Conservation (phyloP, 2,329 filamentous ascomycete genomes). For the Nigrospora oryzae region DNA sequence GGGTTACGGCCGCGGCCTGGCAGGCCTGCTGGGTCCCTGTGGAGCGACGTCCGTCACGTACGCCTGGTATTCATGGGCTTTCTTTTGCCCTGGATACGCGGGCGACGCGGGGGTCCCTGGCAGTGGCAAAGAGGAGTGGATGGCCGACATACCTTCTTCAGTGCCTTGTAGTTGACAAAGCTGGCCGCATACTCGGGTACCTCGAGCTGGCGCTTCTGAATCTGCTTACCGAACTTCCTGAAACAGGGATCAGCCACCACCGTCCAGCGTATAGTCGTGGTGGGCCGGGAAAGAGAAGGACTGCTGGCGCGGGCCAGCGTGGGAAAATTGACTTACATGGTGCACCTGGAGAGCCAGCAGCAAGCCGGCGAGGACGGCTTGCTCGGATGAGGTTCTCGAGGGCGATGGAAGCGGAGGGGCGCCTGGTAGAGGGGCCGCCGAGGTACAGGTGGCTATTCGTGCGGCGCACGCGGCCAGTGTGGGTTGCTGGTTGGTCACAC, state of each 20-base stretch:
- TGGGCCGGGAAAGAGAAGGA: background rate
- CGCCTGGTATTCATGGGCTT: background rate
- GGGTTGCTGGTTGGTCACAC: background rate
- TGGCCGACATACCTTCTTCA: conserved; percentile 73
- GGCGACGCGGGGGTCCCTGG: no score
- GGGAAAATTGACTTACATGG: conserved; percentile 23
- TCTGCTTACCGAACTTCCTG: conserved; percentile 99
- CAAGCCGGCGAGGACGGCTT: conserved; percentile 14
- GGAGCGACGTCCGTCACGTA: background rate
- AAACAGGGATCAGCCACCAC: conserved; percentile 3
- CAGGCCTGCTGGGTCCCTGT: background rate
- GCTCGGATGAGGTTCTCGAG: conserved; percentile 7
- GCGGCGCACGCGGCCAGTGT: background rate
- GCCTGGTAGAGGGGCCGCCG: background rate
- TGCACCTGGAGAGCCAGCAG: conserved; percentile 17
- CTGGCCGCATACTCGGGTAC: conserved; percentile 98
- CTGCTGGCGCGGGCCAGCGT: background rate
- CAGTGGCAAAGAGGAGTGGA: background rate
- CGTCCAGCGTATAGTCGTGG: background rate
- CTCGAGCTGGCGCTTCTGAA: conserved; percentile 97
- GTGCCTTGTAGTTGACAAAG: conserved; percentile 98
- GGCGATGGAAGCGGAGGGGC: conserved; percentile 1
- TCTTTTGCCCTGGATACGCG: background rate
- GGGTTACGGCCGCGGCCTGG: background rate
- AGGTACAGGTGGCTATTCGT: no score